Evolutionary conservation across 176 grass and related monocot species (phyloP).

Genomic region (Phoenix dactylifera): DNA sequence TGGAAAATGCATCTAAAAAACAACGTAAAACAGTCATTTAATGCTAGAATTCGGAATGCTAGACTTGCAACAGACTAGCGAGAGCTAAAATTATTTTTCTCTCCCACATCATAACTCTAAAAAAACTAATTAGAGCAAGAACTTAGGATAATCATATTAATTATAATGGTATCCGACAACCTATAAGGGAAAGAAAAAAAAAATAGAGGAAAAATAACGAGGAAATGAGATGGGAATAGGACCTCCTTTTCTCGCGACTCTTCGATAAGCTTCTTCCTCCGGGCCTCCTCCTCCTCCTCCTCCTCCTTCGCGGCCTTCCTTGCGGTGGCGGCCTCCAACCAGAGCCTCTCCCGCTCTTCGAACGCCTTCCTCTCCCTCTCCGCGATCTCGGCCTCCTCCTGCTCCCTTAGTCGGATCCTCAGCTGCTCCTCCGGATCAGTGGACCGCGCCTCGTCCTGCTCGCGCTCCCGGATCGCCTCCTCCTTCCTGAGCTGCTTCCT

Average conservation of each 20-base stretch:
- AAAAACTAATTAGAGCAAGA: too few species aligned
- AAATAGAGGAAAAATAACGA: neutral
- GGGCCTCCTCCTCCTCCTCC: conserved; percentile 19
- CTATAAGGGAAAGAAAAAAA: neutral
- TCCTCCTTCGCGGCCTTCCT: conserved; percentile 23
- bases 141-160: too few species aligned
- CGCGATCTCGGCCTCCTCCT: conserved; percentile 45
- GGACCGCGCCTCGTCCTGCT: conserved; percentile 32
- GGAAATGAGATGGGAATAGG: neutral
- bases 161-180: neutral
- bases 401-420: conserved; percentile 28
- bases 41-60: too few species aligned
- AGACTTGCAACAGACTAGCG: too few species aligned
- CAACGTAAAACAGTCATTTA: too few species aligned
- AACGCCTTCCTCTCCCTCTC: conserved; percentile 46
- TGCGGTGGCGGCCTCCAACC: conserved; percentile 51
- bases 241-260: conserved; percentile 28
- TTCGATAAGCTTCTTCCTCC: conserved; percentile 24
- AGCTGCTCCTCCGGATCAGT: conserved; percentile 61
- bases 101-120: too few species aligned
- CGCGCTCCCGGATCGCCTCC: conserved; percentile 40
- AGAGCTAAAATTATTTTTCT: too few species aligned
- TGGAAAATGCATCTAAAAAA: too few species aligned
- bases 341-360: conserved; percentile 69
- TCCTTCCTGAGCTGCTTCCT: conserved; percentile 43